Percentiles rank a stretch among this genome's conserved stretches.
These are phyloP conservation scores for Cladosporium halotolerans DNA, from an alignment of 2,329 filamentous ascomycete species.

Conservation along the genomic window DNA sequence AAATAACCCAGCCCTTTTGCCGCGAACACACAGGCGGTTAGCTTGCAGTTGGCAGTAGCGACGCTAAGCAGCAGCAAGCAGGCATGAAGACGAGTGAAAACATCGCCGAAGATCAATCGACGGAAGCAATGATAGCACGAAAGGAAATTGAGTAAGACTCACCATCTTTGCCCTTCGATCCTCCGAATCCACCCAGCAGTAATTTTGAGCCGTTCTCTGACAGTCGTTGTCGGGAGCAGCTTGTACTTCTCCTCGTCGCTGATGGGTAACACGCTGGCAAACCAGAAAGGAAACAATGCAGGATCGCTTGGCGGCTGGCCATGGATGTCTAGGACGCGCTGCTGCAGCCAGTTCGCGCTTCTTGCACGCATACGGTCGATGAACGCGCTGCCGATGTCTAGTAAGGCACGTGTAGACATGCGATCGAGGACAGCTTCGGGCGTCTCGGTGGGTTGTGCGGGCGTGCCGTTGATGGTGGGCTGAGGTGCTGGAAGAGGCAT, in stretches of 20 bases:
- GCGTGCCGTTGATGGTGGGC: slow-evolving; percentile 22
- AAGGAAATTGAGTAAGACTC: slow-evolving; percentile 34
- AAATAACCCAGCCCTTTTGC: not conserved
- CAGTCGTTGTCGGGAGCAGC: slow-evolving; percentile 65
- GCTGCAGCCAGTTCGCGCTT: slow-evolving; percentile 68
- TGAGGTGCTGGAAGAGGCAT: slow-evolving; percentile 17
- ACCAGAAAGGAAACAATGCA: slow-evolving; percentile 80
- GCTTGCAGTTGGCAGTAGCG: not conserved
- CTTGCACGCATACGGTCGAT: slow-evolving; percentile 61
- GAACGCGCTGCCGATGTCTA: slow-evolving; percentile 61
- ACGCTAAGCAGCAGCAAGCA: not conserved
- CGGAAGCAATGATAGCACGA: not conserved
- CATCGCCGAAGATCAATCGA: not conserved
- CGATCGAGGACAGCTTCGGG: slow-evolving; percentile 41
- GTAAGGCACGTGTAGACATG: slow-evolving; percentile 65
- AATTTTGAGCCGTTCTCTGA: slow-evolving; percentile 75
- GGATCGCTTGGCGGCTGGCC: slow-evolving; percentile 72
- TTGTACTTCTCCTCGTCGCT: slow-evolving; percentile 73
- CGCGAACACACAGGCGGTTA: slow-evolving; percentile 3
- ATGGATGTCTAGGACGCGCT: slow-evolving; percentile 65
- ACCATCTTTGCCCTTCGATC: slow-evolving; percentile 67
- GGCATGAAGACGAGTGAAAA: not conserved
- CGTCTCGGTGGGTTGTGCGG: slow-evolving; percentile 8
- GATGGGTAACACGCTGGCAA: slow-evolving; percentile 74
- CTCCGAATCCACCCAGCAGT: slow-evolving; percentile 71